phyloP scores from a whole-genome alignment of 306 rosid species.

The Heteromeles arbutifolia region DNA sequence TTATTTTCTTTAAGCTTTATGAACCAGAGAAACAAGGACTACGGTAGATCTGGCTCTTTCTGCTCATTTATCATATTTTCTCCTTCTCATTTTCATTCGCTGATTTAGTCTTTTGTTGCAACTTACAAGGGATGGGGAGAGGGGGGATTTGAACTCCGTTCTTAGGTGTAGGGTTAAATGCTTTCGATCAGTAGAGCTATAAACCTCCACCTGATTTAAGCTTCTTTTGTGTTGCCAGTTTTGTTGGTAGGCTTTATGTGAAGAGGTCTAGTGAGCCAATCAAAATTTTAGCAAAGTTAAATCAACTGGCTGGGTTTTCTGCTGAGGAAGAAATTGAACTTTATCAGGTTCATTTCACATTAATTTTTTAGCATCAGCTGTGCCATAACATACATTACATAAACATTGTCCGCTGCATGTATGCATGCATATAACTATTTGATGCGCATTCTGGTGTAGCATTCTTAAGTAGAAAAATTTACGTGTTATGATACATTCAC shows the following conservation, averaged over 20 bases:
- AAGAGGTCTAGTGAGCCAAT: conserved; percentile 51
- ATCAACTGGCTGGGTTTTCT: conserved; percentile 75
- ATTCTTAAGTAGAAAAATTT: too few species aligned
- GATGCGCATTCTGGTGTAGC: too few species aligned
- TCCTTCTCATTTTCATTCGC: neutral
- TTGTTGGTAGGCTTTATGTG: conserved; percentile 74
- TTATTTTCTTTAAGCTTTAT: too few species aligned
- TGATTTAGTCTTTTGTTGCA: neutral
- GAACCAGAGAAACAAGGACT: conserved; percentile 56
- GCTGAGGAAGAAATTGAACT: conserved; percentile 70
- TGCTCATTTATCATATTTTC: neutral
- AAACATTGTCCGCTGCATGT: too few species aligned
- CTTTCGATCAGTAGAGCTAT: too few species aligned
- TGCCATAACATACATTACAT: neutral
- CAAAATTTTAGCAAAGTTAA: conserved; percentile 57
- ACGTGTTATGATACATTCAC: conserved; percentile 24
- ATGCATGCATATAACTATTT: too few species aligned
- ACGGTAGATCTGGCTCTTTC: conserved; percentile 41
- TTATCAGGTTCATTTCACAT: conserved; percentile 51
- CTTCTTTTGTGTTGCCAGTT: conserved; percentile 33
- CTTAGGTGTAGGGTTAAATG: conserved; percentile 31
- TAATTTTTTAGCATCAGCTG: neutral
- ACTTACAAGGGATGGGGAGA: conserved; percentile 27
- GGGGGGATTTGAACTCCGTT: conserved; percentile 65
- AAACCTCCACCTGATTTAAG: too few species aligned